Percentiles rank a stretch among this genome's conserved stretches.
phyloP scores from a whole-genome alignment of 139 green algal genomes.

The Trebouxia sp. region DNA sequence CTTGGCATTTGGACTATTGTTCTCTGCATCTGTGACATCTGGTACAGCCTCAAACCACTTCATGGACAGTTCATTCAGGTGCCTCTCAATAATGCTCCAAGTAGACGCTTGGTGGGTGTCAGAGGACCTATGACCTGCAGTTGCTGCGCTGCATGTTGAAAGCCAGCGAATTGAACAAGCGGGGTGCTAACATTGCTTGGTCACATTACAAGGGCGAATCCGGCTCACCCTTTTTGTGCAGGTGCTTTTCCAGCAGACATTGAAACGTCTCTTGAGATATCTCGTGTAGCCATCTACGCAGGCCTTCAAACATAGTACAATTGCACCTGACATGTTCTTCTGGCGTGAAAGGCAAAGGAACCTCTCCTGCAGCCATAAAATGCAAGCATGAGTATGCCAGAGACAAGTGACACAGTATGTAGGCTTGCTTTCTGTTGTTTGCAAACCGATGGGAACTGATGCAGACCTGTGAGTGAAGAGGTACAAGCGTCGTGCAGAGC shows the following conservation, averaged over 20 bases:
- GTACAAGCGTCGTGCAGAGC: conserved; percentile 10
- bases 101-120: not conserved
- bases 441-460: too few species aligned
- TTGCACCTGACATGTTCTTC: conserved; percentile 15
- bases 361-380: not conserved
- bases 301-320: conserved; percentile 18
- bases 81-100: not conserved
- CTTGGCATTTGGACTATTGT: not conserved
- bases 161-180: too few species aligned
- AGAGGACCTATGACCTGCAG: not conserved
- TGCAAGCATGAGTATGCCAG: too few species aligned
- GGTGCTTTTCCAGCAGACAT: not conserved
- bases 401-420: too few species aligned
- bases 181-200: not conserved
- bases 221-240: not conserved
- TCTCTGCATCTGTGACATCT: not conserved
- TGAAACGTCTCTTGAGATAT: not conserved
- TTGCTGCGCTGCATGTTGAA: not conserved
- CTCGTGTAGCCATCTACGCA: not conserved
- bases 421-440: too few species aligned
- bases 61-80: not conserved
- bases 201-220: not conserved
- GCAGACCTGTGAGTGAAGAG: not conserved
- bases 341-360: not conserved
- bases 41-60: not conserved